Percentiles rank a stretch among this genome's conserved stretches.
These are phyloP conservation scores for Chimonanthus praecox DNA, from an alignment of 164 flowering plant species.

Conservation along the genomic window DNA sequence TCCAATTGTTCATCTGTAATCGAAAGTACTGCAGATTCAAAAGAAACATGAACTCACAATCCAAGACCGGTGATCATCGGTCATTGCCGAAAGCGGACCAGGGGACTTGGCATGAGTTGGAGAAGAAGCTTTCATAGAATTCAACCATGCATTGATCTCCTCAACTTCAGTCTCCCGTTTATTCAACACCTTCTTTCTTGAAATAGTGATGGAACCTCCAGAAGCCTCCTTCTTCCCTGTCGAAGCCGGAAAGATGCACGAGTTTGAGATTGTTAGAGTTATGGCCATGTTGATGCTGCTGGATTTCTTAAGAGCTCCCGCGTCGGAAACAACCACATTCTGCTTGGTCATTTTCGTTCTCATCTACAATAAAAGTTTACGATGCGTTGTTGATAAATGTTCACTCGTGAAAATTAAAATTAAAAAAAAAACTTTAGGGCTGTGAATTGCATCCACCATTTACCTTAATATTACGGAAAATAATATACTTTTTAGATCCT, in stretches of 20 bases:
- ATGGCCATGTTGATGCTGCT: constrained; percentile 25
- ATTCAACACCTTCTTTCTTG: constrained; percentile 24
- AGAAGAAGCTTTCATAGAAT: constrained; percentile 86
- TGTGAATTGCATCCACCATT: too few relatives aligned
- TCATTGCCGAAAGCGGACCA: constrained; percentile 14
- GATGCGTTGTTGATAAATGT: too few relatives aligned
- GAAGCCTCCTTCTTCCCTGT: background rate
- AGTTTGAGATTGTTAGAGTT: constrained; percentile 18
- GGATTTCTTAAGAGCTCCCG: constrained; percentile 16
- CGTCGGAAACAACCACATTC: constrained; percentile 38
- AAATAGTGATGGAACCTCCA: constrained; percentile 24
- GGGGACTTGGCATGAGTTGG: constrained; percentile 56
- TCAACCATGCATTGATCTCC: constrained; percentile 49
- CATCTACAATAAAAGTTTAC: background rate
- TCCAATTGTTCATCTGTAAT: background rate
- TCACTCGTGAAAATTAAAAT: too few relatives aligned
- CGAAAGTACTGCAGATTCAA: background rate
- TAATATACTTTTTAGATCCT: background rate
- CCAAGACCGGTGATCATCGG: constrained; percentile 28
- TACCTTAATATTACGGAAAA: background rate
- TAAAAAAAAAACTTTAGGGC: background rate
- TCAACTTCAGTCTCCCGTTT: background rate
- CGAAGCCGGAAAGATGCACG: constrained; percentile 27
- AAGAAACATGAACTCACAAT: constrained; percentile 19
- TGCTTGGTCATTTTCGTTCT: constrained; percentile 49